Conservation (phyloP, 108 stramenopile species). For the Skeletonema menzelii region DNA sequence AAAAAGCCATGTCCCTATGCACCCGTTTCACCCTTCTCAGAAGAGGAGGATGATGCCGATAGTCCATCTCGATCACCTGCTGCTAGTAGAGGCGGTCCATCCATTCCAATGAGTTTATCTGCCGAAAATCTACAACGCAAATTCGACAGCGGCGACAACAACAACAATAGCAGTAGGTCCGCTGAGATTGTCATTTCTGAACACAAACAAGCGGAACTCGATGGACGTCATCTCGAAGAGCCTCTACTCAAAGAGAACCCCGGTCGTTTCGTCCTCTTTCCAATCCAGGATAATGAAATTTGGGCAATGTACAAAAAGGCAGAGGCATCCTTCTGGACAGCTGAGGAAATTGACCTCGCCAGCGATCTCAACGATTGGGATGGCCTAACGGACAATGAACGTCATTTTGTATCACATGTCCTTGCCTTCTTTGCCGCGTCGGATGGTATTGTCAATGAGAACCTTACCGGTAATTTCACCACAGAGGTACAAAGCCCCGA, state of each 20-base stretch:
- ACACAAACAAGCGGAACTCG: slow-evolving; percentile 68
- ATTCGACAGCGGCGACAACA: background rate
- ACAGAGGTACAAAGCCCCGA: slow-evolving; percentile 95
- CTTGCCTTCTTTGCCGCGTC: slow-evolving; percentile 99
- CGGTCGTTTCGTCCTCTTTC: slow-evolving; percentile 97
- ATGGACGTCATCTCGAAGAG: slow-evolving; percentile 51
- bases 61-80: background rate
- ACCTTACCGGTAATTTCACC: slow-evolving; percentile 96
- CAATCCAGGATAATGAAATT: slow-evolving; percentile 94
- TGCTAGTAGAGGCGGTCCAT: background rate
- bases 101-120: background rate
- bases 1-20: background rate
- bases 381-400: slow-evolving; percentile 90
- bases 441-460: slow-evolving; percentile 99
- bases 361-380: slow-evolving; percentile 97
- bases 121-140: background rate
- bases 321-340: slow-evolving; percentile 99
- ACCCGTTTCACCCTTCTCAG: background rate
- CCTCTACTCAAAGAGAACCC: slow-evolving; percentile 87
- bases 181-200: slow-evolving; percentile 49
- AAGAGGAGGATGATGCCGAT: background rate
- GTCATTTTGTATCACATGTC: slow-evolving; percentile 97
- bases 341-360: slow-evolving; percentile 98
- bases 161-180: background rate
- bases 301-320: slow-evolving; percentile 99